phyloP scores from a whole-genome alignment of 805 yeast species.

The Millerago galiae region DNA sequence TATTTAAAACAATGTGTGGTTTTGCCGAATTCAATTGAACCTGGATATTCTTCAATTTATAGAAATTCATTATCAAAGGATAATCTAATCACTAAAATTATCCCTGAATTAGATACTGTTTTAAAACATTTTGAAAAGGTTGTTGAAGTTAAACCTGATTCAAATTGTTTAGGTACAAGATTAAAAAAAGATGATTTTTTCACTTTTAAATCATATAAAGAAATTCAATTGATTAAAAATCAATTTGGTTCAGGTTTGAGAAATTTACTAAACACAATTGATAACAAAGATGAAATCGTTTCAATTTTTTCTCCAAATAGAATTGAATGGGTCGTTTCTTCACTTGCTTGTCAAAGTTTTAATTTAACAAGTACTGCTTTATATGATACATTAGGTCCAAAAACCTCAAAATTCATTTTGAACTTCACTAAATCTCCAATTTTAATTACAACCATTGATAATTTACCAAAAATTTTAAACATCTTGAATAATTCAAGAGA shows the following conservation, averaged over 20 bases:
- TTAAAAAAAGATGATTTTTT: constrained; percentile 27
- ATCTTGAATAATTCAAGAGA: constrained; percentile 6
- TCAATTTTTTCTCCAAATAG: constrained; percentile 51
- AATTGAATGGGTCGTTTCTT: constrained; percentile 66
- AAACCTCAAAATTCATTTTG: constrained; percentile 9
- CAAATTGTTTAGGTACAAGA: constrained; percentile 33
- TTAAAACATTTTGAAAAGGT: constrained; percentile 14
- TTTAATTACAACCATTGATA: constrained; percentile 29
- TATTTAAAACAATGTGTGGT: constrained; percentile 5
- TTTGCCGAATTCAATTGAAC: constrained; percentile 4
- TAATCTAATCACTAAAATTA: not conserved
- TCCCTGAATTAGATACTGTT: constrained; percentile 7
- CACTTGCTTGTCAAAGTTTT: constrained; percentile 37
- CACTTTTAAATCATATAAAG: constrained; percentile 33
- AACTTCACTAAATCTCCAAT: constrained; percentile 9
- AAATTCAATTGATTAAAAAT: constrained; percentile 33
- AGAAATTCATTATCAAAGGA: constrained; percentile 2
- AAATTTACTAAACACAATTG: constrained; percentile 21
- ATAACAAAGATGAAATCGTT: constrained; percentile 32
- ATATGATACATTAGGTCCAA: constrained; percentile 10
- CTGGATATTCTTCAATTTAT: constrained; percentile 10
- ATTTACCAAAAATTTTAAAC: constrained; percentile 19
- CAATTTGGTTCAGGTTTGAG: constrained; percentile 49
- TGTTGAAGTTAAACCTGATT: constrained; percentile 18
- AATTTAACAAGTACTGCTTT: constrained; percentile 7